Conservation (phyloP, 2,329 filamentous ascomycete genomes). For the Sarocladium oryzae region DNA sequence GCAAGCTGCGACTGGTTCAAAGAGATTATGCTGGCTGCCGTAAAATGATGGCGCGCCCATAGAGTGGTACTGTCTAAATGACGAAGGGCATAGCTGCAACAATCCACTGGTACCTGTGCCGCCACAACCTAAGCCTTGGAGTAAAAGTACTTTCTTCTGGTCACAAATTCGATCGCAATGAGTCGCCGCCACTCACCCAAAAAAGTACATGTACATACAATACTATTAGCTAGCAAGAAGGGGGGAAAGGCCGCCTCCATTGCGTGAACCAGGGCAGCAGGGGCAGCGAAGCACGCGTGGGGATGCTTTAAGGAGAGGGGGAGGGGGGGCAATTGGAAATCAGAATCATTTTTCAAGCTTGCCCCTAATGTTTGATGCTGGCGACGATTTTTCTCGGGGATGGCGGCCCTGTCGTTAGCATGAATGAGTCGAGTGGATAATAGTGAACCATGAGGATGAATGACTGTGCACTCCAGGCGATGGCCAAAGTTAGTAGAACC, state of each 20-base stretch:
- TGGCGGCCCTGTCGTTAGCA: neutral
- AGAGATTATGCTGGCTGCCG: neutral
- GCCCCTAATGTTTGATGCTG: neutral
- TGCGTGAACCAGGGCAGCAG: neutral
- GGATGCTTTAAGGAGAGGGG: neutral
- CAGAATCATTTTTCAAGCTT: neutral
- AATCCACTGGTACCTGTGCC: neutral
- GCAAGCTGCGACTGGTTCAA: neutral
- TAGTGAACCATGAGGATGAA: no score
- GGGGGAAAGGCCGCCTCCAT: no score
- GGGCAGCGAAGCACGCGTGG: constrained; percentile 1
- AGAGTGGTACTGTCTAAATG: neutral
- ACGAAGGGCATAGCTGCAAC: neutral
- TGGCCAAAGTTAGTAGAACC: no score
- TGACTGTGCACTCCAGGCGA: no score
- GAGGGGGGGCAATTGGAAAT: neutral
- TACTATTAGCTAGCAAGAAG: no score
- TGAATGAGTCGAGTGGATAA: no score
- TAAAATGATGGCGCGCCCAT: neutral
- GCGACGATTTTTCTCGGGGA: neutral
- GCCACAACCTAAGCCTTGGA: no score
- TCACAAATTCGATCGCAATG: neutral
- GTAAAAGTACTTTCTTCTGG: no score
- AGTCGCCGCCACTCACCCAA: neutral
- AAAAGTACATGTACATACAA: no score